A percentile compares a stretch with the other conserved stretches of the same genome.
These are phyloP conservation scores for Neofusicoccum ribis DNA, from an alignment of 2,329 filamentous ascomycete species.

Conservation along the genomic window DNA sequence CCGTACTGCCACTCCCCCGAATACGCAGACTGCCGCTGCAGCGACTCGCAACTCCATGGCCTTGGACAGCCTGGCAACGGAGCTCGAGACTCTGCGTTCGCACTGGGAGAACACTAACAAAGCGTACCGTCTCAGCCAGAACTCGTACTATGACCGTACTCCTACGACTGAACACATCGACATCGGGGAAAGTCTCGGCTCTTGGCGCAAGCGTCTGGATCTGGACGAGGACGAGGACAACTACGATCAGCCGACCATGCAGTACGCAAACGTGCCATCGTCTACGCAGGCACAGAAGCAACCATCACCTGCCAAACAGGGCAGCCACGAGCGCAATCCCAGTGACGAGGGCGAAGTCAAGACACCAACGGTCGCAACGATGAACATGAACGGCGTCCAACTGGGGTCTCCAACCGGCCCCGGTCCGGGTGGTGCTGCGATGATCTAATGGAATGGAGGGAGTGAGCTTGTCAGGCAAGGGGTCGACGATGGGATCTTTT, in stretches of 20 bases:
- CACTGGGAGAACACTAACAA: constrained; percentile 98
- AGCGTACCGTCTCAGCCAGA: constrained; percentile 86
- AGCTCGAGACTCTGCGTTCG: constrained; percentile 83
- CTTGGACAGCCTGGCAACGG: constrained; percentile 85
- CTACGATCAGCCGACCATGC: neutral
- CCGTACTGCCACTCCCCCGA: constrained; percentile 32
- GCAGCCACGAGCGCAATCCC: neutral
- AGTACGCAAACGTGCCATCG: neutral
- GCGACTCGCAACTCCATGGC: constrained; percentile 63
- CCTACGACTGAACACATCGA: constrained; percentile 38
- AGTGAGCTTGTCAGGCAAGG: neutral
- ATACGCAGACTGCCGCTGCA: constrained; percentile 29
- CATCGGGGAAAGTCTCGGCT: constrained; percentile 33
- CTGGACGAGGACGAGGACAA: constrained; percentile 29
- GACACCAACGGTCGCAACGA: constrained; percentile 6
- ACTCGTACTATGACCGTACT: constrained; percentile 77
- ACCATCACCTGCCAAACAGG: neutral
- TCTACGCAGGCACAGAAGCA: constrained; percentile 5
- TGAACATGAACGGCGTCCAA: constrained; percentile 18
- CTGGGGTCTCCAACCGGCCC: constrained; percentile 4
- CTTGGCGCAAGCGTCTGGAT: constrained; percentile 37
- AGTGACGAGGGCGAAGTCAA: constrained; percentile 1
- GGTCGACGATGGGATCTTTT: neutral
- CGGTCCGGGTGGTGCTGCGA: constrained; percentile 18
- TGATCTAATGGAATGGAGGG: constrained; percentile 10